Evolutionary conservation across 176 grass and related monocot species (phyloP).

Genomic region (Cocos nucifera): DNA sequence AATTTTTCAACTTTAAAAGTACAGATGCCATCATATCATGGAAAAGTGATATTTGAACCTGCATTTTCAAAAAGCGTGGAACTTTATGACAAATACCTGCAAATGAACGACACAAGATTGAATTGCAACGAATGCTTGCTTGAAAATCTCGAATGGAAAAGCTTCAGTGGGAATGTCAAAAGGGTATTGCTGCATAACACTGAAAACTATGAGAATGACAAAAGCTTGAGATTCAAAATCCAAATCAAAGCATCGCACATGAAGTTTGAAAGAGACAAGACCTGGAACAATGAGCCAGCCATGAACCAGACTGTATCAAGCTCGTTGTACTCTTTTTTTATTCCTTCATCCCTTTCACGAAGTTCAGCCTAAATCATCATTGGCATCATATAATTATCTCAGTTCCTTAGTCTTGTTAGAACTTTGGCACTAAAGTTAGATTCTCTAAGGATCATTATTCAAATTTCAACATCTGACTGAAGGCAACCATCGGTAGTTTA

Average conservation of each 20-base stretch:
- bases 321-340: constrained; percentile 87
- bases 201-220: constrained; percentile 14
- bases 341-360: constrained; percentile 76
- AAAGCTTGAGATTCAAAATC: not conserved
- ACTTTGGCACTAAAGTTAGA: no score
- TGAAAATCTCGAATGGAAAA: constrained; percentile 94
- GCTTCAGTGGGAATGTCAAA: constrained; percentile 96
- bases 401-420: no score
- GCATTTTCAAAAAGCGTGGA: no score
- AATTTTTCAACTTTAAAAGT: no score
- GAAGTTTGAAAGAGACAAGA: constrained; percentile 21
- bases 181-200: constrained; percentile 83
- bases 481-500: no score
- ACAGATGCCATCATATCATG: no score
- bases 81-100: constrained; percentile 45
- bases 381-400: not conserved
- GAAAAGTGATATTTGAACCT: no score
- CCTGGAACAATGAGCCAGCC: constrained; percentile 98
- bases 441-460: no score
- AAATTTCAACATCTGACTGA: no score
- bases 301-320: constrained; percentile 99
- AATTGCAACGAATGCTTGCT: constrained; percentile 98
- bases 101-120: constrained; percentile 98
- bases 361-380: constrained; percentile 58
- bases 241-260: not conserved